phyloP scores from a whole-genome alignment of 305 asterid genomes.

The Fraxinus ornus region DNA sequence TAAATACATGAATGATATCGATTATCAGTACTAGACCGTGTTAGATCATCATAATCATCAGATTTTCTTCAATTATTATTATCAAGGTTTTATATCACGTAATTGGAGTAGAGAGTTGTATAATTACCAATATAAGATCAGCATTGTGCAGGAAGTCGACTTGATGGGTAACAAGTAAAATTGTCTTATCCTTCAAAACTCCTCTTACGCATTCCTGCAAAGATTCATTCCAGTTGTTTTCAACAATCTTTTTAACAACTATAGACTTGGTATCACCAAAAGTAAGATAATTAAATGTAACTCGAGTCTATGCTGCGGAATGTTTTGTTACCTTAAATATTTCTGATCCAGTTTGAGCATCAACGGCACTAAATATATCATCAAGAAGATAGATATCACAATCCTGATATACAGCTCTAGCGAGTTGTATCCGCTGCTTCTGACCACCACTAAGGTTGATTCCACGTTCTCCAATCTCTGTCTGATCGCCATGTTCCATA shows the following conservation, averaged over 20 bases:
- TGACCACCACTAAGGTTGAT: constrained; percentile 88
- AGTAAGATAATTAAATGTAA: not conserved
- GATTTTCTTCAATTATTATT: not conserved
- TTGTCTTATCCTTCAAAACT: constrained; percentile 55
- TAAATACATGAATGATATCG: not conserved
- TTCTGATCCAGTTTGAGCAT: constrained; percentile 88
- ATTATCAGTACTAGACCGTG: not conserved
- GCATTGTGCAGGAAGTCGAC: constrained; percentile 73
- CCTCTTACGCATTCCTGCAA: constrained; percentile 72
- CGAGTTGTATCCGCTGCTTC: constrained; percentile 81
- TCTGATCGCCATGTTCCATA: constrained; percentile 65
- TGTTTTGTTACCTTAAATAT: constrained; percentile 57
- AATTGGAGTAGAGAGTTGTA: not conserved
- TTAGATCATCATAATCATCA: not conserved
- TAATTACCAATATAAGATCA: constrained; percentile 59
- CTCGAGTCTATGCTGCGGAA: not conserved
- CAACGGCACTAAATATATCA: constrained; percentile 82
- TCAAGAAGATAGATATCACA: constrained; percentile 73
- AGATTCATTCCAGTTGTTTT: constrained; percentile 3
- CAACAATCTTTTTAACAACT: not conserved
- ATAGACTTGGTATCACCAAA: not conserved
- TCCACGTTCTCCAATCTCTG: constrained; percentile 87
- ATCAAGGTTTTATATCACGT: not conserved
- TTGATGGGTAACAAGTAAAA: constrained; percentile 76
- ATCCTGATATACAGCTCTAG: constrained; percentile 83